Base-by-base conservation (phyloP, 495 filamentous ascomycete species). In the Talaromyces adpressus region DNA sequence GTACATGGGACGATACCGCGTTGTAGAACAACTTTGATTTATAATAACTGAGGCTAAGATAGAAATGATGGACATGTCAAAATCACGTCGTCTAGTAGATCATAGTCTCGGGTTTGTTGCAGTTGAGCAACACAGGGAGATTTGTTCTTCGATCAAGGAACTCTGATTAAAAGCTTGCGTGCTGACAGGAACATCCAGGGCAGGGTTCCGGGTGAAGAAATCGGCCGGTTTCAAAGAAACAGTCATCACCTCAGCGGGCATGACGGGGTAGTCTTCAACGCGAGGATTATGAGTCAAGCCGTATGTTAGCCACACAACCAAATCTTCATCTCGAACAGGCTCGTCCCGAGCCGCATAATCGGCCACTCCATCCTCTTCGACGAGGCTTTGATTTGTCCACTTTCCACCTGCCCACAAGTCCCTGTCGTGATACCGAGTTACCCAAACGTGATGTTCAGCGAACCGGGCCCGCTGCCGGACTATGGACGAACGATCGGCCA, bases 181-280 rank as follows among this genome's bases (percentile, higher is more conserved):
- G 20, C 45, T 56, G 7, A 23, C 27, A 18, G 62, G 62, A 20
- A 64, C 62, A 16, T 64, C 62, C 23, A 45, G 32, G 14, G 88
- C 87, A 4, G 89, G 89, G 67, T 91, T 91, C 73, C 79, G 80
- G 29, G 85, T 84, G 72, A 91, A 92, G 78, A 91, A 91, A 29
- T 89, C 88, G 39, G 83, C 84, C 0, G 88, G 89, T 71, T 87
- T 86, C 61, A 92, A 51, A 53, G 72, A 71, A 22, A 67, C 82
- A 78, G 80, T 91, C 82, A 79, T 81, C 74, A 32, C 85, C 84
- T 64, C 67, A 8, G 27, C 20, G 2, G 65, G 65, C 86, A 88
- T 89, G 45, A 84, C 81, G 4, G 81, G 81, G 65, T 79, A 83
- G 66, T 83, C 81, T 63, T 83, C 81, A 23, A 72, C 67, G 4